These are phyloP conservation scores for Brasenia schreberi DNA, from an alignment of 164 flowering plant species.

Conservation along the genomic window DNA sequence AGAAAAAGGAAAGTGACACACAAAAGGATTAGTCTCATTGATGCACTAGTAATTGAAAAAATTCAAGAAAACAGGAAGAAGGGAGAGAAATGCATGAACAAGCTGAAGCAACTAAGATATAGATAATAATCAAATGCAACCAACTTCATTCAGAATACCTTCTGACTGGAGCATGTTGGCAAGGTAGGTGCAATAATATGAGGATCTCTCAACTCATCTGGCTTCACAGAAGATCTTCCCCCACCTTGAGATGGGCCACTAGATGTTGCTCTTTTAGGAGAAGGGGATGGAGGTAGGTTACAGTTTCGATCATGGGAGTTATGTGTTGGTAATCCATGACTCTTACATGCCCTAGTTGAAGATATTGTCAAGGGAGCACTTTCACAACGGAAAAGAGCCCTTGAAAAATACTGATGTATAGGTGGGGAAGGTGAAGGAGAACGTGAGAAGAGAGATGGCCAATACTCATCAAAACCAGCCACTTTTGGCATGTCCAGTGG, in stretches of 20 bases:
- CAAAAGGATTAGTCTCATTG: background rate
- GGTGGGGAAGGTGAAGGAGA: constrained; percentile 80
- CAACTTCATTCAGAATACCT: constrained; percentile 32
- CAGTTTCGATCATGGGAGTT: constrained; percentile 14
- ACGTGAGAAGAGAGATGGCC: constrained; percentile 43
- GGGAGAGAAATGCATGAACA: background rate
- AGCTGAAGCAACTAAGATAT: background rate
- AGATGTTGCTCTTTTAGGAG: constrained; percentile 22
- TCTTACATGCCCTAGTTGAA: constrained; percentile 18
- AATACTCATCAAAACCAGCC: constrained; percentile 47
- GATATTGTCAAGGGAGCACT: constrained; percentile 75
- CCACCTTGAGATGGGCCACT: constrained; percentile 14
- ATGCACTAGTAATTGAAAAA: background rate
- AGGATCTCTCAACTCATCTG: constrained; percentile 5
- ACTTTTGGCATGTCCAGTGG: constrained; percentile 30
- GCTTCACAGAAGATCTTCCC: constrained; percentile 4
- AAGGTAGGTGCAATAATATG: constrained; percentile 17
- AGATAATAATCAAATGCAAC: background rate
- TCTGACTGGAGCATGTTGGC: constrained; percentile 15
- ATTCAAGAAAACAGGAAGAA: background rate
- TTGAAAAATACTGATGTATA: constrained; percentile 19
- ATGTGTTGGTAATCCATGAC: constrained; percentile 13
- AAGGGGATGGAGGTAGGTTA: constrained; percentile 46
- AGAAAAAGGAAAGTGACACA: background rate
- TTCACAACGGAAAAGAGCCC: constrained; percentile 47